Evolutionary conservation across 805 yeast species (phyloP), one percentile per base, ranked within the genome.

Genomic region (Yarrowia divulgata): DNA sequence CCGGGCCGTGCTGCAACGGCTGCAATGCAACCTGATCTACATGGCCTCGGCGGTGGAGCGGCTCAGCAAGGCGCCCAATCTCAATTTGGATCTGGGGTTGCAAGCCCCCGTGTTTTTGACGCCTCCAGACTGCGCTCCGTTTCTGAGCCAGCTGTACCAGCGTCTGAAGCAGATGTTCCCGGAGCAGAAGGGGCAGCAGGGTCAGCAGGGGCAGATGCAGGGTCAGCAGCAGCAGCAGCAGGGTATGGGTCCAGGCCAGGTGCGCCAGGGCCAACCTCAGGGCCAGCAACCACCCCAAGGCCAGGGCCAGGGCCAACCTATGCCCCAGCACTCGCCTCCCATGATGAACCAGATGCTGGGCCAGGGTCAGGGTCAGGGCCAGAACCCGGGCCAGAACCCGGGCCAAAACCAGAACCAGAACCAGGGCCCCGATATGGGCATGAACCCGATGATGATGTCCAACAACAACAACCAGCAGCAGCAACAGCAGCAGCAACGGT

Each of bases 1-100:
- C 52, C 69, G 6, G 69, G 73, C 60, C 74, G 80, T 57, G 72
- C 12, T 80, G 76, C 73, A 72, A 46, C 74, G 82, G 4, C 62
- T 80, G 12, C 80, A 80, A 55, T 70, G 76, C 54, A 80, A 80
- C 67, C 70, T 80, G 48, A 73, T 76, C 19, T 79, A 77, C 67
- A 74, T 79, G 69, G 77, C 78, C 10, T 71, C 77, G 19, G 66
- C 75, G 39, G 75, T 74, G 9, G 80, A 77, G 32, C 45, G 57
- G n/a, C 23, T 49, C 18, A 12, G 14, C 5, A 63, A 63, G 39
- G 18, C 57, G 10, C 68, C 68, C 52, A 69, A 63, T 55, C 39
- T 50, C 16, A 62, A 49, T 23, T n/a, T 23, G 46, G 42, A 19
- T 29, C 60, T 45, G n/a, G n/a, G n/a, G n/a, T n/a, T n/a, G n/a